Evolutionary conservation across 768 basidiomycete species (phyloP).

Genomic region (Boletus pseudo-olivaceus): DNA sequence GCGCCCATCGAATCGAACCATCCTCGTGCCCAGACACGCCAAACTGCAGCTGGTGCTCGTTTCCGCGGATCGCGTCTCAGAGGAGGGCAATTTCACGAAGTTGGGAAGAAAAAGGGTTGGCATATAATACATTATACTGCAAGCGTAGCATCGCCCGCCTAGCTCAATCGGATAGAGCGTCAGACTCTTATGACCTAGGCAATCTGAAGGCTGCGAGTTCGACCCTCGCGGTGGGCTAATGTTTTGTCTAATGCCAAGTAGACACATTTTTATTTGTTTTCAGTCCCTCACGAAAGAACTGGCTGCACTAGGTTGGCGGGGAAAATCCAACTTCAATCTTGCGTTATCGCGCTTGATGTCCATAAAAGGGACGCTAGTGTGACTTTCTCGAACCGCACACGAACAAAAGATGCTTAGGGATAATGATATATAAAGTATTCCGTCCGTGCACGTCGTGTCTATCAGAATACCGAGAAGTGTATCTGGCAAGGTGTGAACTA

Average conservation of each 20-base stretch:
- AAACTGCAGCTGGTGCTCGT: neutral
- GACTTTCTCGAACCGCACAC: neutral
- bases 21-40: slow-evolving; percentile 1
- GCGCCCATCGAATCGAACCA: slow-evolving; percentile 16
- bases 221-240: slow-evolving; percentile 61
- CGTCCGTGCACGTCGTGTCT: slow-evolving; percentile 11
- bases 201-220: slow-evolving; percentile 63
- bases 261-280: neutral
- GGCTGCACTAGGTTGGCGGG: no score
- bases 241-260: slow-evolving; percentile 8
- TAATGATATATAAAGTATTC: slow-evolving; percentile 24
- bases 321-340: neutral
- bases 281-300: no score
- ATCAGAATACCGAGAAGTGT: neutral
- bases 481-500: slow-evolving; percentile 5
- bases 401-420: slow-evolving; percentile 1
- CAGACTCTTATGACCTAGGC: slow-evolving; percentile 53
- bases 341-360: neutral
- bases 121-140: no score
- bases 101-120: neutral
- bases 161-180: slow-evolving; percentile 69
- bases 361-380: neutral
- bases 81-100: neutral
- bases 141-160: slow-evolving; percentile 41
- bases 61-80: neutral